Evolutionary conservation across 495 filamentous ascomycete genomes (phyloP).

Genomic region (Neurospora africana): DNA sequence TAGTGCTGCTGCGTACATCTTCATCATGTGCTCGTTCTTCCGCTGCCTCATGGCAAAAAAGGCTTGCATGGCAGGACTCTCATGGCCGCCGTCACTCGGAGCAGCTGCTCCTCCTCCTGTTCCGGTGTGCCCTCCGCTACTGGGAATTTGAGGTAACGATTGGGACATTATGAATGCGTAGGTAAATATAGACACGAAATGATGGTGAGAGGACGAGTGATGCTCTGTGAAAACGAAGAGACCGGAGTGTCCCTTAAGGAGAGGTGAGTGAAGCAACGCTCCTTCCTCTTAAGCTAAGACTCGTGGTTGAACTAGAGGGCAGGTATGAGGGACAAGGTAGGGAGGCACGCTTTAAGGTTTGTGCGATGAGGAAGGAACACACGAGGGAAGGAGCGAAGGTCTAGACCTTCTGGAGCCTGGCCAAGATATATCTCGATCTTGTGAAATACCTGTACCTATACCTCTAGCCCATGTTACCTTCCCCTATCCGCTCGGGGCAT

Average conservation of each 20-base stretch:
- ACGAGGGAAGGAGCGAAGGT: conserved; percentile 3
- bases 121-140: background rate
- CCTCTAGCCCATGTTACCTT: background rate
- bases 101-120: background rate
- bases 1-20: conserved; percentile 35
- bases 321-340: background rate
- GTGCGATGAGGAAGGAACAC: background rate
- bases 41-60: conserved; percentile 20
- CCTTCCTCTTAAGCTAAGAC: background rate
- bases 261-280: background rate
- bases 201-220: background rate
- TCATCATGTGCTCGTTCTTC: conserved; percentile 24
- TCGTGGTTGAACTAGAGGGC: background rate
- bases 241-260: background rate
- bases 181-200: background rate
- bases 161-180: conserved; percentile 4
- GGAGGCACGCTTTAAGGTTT: background rate
- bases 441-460: background rate
- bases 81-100: conserved; percentile 9
- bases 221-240: background rate
- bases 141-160: background rate
- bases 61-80: conserved; percentile 7
- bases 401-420: conserved; percentile 14
- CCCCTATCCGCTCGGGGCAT: background rate
- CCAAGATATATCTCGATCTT: background rate